Base-by-base conservation (phyloP, 208 protist genomes). In the Trypanosoma melophagium region DNA sequence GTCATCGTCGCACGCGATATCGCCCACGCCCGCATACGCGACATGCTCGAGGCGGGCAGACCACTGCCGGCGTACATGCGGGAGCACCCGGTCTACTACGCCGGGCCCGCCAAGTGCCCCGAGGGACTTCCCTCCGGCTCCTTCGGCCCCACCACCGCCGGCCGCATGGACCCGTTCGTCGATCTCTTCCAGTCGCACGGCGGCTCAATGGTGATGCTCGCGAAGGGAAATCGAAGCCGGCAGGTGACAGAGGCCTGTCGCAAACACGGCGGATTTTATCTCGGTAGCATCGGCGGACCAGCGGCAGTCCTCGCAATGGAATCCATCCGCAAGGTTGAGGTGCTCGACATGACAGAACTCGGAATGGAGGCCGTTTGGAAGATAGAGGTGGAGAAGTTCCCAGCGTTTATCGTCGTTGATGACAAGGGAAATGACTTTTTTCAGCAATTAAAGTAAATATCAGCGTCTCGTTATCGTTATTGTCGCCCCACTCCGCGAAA, bases 361-460 rank as follows among this genome's bases (percentile, higher is more conserved):
- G 90, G 92, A 21, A 96, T 98, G 89, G 92, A 96, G 79, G 92
- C 92, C 13, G 89, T 96, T 25, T 95, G 95, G 95, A 96, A 94
- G 76, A 97, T 98, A 74, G 87, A 97, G 47, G 97, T 99, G 55
- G 85, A 97, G 59, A 82, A 99, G 69, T 98, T 99, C 84, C 97
- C 97, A 9, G 98, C 98, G 25, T 99, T 99, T 78, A 94, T 99
- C 71, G 87, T 99, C 17, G 94, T 98, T 19, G 97, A 99, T 62
- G 94, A 99, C 83, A 99, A 99, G 77, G 98, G 97, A 41, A 97
- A 98, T 65, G 96, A 99, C 76, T 98, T 99, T 70, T 99, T 98
- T 69, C 41, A 72, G 61, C 86, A 89, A 61, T 68, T 87, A 28
- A 90, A 96, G 65, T 87, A 77, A 53, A 21, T 31, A 21, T 35